Percentiles rank a stretch among this genome's conserved stretches.
phyloP scores from a whole-genome alignment of 176 grass and related monocot genomes.

The Lolium rigidum region DNA sequence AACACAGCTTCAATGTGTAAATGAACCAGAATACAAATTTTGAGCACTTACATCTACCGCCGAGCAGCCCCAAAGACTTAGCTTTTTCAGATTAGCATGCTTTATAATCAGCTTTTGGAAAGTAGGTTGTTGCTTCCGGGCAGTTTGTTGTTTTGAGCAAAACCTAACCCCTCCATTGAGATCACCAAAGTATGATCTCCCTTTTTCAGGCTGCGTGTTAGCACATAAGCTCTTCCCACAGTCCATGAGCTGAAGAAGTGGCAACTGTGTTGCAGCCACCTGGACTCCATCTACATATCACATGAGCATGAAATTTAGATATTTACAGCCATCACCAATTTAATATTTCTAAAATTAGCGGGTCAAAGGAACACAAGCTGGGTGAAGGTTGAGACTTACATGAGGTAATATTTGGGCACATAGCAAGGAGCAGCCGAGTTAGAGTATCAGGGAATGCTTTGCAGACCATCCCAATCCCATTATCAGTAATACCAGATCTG shows the following conservation, averaged over 20 bases:
- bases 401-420: conserved; percentile 87
- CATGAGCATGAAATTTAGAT: conserved; percentile 15
- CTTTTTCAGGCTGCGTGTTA: conserved; percentile 45
- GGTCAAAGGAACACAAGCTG: not conserved
- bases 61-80: conserved; percentile 93
- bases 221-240: conserved; percentile 78
- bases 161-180: conserved; percentile 50
- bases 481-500: conserved; percentile 90
- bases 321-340: not conserved
- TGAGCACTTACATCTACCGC: conserved; percentile 63
- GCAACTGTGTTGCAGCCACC: conserved; percentile 69
- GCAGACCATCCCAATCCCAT: conserved; percentile 86
- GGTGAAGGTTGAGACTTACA: conserved; percentile 56
- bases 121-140: conserved; percentile 38
- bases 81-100: conserved; percentile 68
- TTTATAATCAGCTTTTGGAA: conserved; percentile 89
- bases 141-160: conserved; percentile 41
- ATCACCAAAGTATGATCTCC: conserved; percentile 47
- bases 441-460: conserved; percentile 67
- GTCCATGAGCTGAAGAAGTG: conserved; percentile 82
- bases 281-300: conserved; percentile 74
- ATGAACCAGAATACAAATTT: conserved; percentile 8
- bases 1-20: not conserved
- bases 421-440: conserved; percentile 61
- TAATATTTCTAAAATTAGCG: not conserved